Evolutionary conservation across 2,329 filamentous ascomycete species (phyloP).

Genomic region (Plectosphaerella cucumerina): DNA sequence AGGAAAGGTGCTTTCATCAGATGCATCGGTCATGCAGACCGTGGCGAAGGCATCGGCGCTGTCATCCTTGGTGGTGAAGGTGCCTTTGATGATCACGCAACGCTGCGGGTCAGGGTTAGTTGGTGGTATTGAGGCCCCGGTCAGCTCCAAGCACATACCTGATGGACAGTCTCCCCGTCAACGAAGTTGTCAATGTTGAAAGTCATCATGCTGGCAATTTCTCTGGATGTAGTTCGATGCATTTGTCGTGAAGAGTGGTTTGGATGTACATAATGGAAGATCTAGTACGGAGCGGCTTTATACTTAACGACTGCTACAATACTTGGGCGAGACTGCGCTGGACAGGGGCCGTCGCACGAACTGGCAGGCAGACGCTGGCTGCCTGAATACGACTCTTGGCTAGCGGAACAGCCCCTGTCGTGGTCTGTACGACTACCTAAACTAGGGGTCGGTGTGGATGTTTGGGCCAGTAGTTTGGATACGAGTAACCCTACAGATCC

Average conservation of each 20-base stretch:
- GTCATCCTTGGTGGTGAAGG: not conserved
- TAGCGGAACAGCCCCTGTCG: not conserved
- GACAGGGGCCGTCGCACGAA: not conserved
- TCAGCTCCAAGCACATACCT: not conserved
- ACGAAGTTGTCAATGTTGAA: constrained; percentile 2
- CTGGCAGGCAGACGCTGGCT: not conserved
- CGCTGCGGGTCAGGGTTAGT: not conserved
- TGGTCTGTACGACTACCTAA: not conserved
- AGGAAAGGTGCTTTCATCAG: constrained; percentile 5
- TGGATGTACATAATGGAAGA: not conserved
- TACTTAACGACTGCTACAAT: not conserved
- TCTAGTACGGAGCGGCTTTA: not conserved
- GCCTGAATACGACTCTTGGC: not conserved
- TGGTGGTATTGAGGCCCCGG: not conserved
- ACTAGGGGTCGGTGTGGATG: no score
- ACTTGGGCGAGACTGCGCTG: not conserved
- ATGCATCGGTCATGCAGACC: not conserved
- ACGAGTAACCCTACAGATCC: no score
- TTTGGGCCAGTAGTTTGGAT: no score
- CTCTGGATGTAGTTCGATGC: not conserved
- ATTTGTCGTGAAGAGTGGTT: not conserved
- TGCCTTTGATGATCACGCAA: constrained; percentile 6
- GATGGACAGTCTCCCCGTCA: constrained; percentile 4
- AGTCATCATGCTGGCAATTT: not conserved
- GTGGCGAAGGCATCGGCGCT: not conserved